A percentile compares a stretch with the other conserved stretches of the same genome.
Evolutionary conservation across 1,139 yeast genomes (phyloP).

Genomic region (Yamadazyma spencermartinsiae): DNA sequence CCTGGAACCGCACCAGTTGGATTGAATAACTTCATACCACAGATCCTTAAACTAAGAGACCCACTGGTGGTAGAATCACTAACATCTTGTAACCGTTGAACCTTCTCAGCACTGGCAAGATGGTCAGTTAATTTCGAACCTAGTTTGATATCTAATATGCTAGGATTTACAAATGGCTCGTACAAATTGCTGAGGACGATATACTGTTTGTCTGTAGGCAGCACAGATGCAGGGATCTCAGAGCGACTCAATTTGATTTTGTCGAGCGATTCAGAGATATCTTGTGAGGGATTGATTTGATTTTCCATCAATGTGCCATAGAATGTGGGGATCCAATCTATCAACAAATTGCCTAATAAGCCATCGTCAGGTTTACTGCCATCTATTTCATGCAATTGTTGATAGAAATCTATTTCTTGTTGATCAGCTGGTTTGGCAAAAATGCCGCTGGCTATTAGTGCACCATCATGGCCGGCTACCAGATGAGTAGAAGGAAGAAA

Average conservation of each 20-base stretch:
- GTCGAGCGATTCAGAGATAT: constrained; percentile 3
- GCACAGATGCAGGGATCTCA: constrained; percentile 7
- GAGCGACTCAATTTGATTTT: constrained; percentile 7
- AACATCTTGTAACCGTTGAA: constrained; percentile 59
- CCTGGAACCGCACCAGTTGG: constrained; percentile 14
- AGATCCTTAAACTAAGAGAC: constrained; percentile 66
- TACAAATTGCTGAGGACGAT: constrained; percentile 77
- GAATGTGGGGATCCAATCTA: constrained; percentile 54
- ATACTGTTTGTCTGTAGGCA: constrained; percentile 26
- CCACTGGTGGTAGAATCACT: constrained; percentile 80
- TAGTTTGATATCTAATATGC: constrained; percentile 78
- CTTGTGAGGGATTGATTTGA: constrained; percentile 6
- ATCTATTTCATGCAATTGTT: constrained; percentile 20
- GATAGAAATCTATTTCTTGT: constrained; percentile 75
- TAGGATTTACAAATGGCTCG: constrained; percentile 62
- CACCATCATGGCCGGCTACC: constrained; percentile 94
- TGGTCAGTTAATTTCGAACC: constrained; percentile 73
- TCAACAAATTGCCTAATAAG: constrained; percentile 36
- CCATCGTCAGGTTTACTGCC: constrained; percentile 18
- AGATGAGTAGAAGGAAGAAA: constrained; percentile 31
- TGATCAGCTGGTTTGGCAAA: constrained; percentile 67
- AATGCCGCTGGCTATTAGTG: constrained; percentile 60
- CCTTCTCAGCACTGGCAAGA: constrained; percentile 58
- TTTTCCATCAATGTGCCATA: constrained; percentile 43
- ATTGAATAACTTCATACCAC: constrained; percentile 77